phyloP scores from a whole-genome alignment of 2,329 filamentous ascomycete species.

The Penicillium nordicum region DNA sequence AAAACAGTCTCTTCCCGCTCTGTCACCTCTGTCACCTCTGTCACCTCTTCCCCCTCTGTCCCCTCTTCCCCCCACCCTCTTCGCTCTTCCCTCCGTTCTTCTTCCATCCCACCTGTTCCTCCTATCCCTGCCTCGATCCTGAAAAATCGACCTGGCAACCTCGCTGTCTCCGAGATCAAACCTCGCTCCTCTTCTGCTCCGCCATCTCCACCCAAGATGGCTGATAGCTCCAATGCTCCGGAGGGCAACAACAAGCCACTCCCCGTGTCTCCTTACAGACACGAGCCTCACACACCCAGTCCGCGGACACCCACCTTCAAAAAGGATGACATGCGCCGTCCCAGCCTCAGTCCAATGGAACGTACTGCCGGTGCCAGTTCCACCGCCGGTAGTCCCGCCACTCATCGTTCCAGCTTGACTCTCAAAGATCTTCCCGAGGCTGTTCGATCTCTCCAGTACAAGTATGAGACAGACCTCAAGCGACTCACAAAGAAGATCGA shows the following conservation, averaged over 20 bases:
- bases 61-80: background rate
- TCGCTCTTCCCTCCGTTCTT: background rate
- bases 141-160: background rate
- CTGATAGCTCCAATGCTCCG: background rate
- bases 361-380: background rate
- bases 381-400: background rate
- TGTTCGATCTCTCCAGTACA: background rate
- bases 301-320: background rate
- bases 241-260: slow-evolving; percentile 1
- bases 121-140: background rate
- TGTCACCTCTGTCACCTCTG: background rate
- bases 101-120: background rate
- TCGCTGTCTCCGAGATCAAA: background rate
- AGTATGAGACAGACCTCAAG: background rate
- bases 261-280: background rate
- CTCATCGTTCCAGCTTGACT: background rate
- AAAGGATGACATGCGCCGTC: background rate
- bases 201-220: slow-evolving; percentile 1
- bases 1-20: too few species aligned
- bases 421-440: background rate
- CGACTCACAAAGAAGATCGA: background rate
- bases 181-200: background rate
- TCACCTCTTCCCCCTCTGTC: background rate
- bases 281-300: background rate
- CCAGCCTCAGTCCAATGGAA: background rate